phyloP scores from a whole-genome alignment of 2,329 filamentous ascomycete species.

The Mollisia scopiformis region DNA sequence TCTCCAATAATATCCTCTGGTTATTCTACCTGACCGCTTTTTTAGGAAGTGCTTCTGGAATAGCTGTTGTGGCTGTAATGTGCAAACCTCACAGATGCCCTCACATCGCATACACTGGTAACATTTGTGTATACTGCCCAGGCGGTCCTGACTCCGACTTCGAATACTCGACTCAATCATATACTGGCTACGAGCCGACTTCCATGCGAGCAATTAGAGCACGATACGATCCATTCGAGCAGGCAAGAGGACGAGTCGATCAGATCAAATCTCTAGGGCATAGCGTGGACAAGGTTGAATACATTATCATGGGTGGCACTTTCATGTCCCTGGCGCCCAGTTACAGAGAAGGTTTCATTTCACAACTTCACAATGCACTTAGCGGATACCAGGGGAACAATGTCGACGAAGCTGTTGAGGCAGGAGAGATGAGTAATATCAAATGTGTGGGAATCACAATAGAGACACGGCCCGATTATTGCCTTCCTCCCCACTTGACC shows the following conservation, averaged over 20 bases:
- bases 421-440: constrained; percentile 93
- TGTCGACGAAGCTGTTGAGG: constrained; percentile 92
- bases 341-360: constrained; percentile 92
- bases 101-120: constrained; percentile 97
- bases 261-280: constrained; percentile 95
- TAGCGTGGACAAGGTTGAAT: constrained; percentile 98
- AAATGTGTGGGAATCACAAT: constrained; percentile 99
- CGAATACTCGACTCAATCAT: constrained; percentile 98
- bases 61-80: constrained; percentile 98
- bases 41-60: constrained; percentile 89
- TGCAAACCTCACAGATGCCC: constrained; percentile 98
- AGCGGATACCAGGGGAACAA: constrained; percentile 94
- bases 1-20: constrained; percentile 18
- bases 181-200: constrained; percentile 97
- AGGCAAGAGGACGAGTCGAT: constrained; percentile 92
- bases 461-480: constrained; percentile 96
- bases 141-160: constrained; percentile 98
- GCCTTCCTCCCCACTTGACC: constrained; percentile 89
- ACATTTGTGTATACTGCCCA: constrained; percentile 98
- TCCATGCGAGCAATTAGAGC: constrained; percentile 98
- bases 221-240: constrained; percentile 96
- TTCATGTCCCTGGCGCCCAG: constrained; percentile 95
- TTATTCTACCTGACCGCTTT: constrained; percentile 15
- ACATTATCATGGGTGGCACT: constrained; percentile 99
- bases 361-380: constrained; percentile 93